A percentile compares a stretch with the other conserved stretches of the same genome.
phyloP scores from a whole-genome alignment of 805 yeast genomes.

The Lipomyces chichibuensis region DNA sequence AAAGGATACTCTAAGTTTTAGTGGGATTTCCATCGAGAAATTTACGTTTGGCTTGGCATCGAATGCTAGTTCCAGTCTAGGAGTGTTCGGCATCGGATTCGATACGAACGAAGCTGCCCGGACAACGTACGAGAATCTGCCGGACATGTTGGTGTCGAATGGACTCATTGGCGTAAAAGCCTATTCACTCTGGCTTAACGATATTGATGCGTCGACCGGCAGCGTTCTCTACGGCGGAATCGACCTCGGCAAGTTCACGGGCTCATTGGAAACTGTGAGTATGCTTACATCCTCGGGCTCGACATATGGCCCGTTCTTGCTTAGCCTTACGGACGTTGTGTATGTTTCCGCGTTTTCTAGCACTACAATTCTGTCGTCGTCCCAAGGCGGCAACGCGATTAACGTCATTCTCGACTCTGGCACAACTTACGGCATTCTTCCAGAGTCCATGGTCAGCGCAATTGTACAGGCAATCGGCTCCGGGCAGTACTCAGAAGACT shows the following conservation, averaged over 20 bases:
- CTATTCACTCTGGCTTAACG: constrained; percentile 54
- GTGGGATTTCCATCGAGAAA: constrained; percentile 51
- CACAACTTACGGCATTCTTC: constrained; percentile 56
- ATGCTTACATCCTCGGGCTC: constrained; percentile 35
- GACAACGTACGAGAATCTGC: constrained; percentile 42
- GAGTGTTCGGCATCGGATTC: constrained; percentile 51
- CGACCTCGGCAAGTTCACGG: constrained; percentile 49
- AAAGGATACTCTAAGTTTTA: constrained; percentile 59
- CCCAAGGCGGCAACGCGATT: constrained; percentile 21
- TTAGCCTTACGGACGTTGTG: constrained; percentile 22
- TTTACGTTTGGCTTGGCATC: constrained; percentile 77
- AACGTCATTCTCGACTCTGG: constrained; percentile 60
- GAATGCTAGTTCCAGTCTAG: constrained; percentile 61
- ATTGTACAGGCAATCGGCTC: constrained; percentile 45
- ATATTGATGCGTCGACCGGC: constrained; percentile 43
- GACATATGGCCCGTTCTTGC: constrained; percentile 16
- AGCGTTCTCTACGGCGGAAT: constrained; percentile 51
- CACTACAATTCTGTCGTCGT: constrained; percentile 7
- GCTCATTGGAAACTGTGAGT: constrained; percentile 45
- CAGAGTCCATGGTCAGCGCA: constrained; percentile 42
- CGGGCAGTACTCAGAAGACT: constrained; percentile 45
- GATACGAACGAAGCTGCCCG: constrained; percentile 42
- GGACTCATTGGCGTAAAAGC: constrained; percentile 50
- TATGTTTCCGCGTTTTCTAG: constrained; percentile 8
- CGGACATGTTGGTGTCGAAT: constrained; percentile 44